Conservation (phyloP, 768 basidiomycete species). For the Lactarius sanguifluus region DNA sequence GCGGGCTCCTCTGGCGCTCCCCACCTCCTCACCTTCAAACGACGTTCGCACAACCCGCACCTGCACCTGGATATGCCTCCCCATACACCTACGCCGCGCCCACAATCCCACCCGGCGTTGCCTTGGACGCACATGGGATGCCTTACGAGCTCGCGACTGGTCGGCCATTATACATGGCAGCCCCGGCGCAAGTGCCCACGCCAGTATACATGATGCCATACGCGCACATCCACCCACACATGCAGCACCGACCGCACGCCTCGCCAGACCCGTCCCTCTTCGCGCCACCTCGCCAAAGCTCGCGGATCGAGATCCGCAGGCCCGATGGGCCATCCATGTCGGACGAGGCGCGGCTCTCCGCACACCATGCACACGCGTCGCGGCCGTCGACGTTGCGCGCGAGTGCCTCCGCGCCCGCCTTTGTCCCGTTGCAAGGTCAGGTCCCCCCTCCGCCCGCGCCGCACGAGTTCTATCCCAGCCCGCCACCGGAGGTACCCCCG, state of each 20-base stretch:
- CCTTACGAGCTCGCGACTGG: slow-evolving; percentile 83
- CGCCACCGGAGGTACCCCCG: slow-evolving; percentile 29
- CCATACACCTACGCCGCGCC: slow-evolving; percentile 58
- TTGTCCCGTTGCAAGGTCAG: slow-evolving; percentile 18
- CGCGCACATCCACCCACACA: slow-evolving; percentile 61
- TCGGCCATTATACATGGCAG: slow-evolving; percentile 70
- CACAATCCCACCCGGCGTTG: slow-evolving; percentile 66
- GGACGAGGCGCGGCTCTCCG: slow-evolving; percentile 1
- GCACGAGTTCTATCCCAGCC: slow-evolving; percentile 34
- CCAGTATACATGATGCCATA: slow-evolving; percentile 59
- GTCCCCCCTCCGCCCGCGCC: slow-evolving; percentile 12
- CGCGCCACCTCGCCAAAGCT: slow-evolving; percentile 67
- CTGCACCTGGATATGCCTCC: slow-evolving; percentile 64
- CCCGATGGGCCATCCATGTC: slow-evolving; percentile 39
- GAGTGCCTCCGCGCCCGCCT: slow-evolving; percentile 17
- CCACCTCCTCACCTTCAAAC: slow-evolving; percentile 47
- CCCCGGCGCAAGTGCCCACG: slow-evolving; percentile 31
- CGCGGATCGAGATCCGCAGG: slow-evolving; percentile 73
- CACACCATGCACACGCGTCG: slow-evolving; percentile 6
- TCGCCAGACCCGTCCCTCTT: slow-evolving; percentile 74
- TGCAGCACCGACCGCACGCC: slow-evolving; percentile 41
- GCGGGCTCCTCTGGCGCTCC: slow-evolving; percentile 38
- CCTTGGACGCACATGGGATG: slow-evolving; percentile 70
- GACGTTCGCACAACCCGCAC: slow-evolving; percentile 40
- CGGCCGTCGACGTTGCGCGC: slow-evolving; percentile 45